phyloP scores from a whole-genome alignment of 169 alveolate genomes.

The Plasmodium reichenowi region DNA sequence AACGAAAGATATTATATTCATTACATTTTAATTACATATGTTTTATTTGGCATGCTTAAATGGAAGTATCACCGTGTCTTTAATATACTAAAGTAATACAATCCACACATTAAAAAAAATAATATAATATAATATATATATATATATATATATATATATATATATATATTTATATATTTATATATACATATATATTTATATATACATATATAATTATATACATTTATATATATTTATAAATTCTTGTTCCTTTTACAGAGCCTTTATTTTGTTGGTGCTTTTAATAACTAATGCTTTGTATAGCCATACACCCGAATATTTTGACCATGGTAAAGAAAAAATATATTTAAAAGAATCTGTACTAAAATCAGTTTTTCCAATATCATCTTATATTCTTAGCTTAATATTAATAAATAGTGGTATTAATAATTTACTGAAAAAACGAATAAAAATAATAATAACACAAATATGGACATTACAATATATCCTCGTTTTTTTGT shows the following conservation, averaged over 20 bases:
- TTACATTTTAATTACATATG: conserved; percentile 14
- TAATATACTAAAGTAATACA: conserved; percentile 28
- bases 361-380: conserved; percentile 25
- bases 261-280: conserved; percentile 6
- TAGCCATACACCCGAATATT: conserved; percentile 19
- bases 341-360: conserved; percentile 12
- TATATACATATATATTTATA: not conserved
- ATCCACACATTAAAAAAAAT: not conserved
- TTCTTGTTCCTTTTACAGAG: conserved; percentile 7
- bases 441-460: conserved; percentile 14
- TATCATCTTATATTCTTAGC: conserved; percentile 23
- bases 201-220: not conserved
- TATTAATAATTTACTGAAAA: conserved; percentile 9
- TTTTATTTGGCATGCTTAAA: conserved; percentile 6
- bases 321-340: conserved; percentile 44
- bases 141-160: not conserved
- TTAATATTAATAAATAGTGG: conserved; percentile 28
- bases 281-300: conserved; percentile 1
- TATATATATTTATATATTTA: not conserved
- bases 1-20: conserved; percentile 42
- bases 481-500: conserved; percentile 25
- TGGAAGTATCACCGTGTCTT: not conserved
- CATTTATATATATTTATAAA: not conserved
- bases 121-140: not conserved
- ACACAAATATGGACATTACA: conserved; percentile 41